These are phyloP conservation scores for Zoysia matrella DNA, from an alignment of 202 grass and related monocot species.

Conservation along the genomic window DNA sequence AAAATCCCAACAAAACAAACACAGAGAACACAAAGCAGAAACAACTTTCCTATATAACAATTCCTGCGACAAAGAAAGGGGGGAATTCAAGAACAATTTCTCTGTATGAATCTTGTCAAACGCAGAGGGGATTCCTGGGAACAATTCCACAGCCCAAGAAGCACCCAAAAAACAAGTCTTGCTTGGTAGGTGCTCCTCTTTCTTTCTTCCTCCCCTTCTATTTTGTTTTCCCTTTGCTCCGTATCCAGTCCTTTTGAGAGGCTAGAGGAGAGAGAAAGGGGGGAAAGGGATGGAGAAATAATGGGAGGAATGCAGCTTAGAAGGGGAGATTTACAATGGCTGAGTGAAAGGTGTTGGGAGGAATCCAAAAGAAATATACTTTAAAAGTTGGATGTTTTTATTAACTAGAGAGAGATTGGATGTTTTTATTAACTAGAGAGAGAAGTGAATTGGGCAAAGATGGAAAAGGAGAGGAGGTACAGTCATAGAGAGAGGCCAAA, in stretches of 20 bases:
- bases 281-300: conserved; percentile 65
- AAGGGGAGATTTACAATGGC: conserved; percentile 49
- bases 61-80: conserved; percentile 52
- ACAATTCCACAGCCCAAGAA: conserved; percentile 54
- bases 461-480: conserved; percentile 48
- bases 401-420: conserved; percentile 35
- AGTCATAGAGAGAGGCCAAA: conserved; percentile 32
- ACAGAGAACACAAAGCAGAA: neutral
- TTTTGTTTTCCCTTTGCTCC: conserved; percentile 56
- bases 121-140: conserved; percentile 50
- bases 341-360: conserved; percentile 56
- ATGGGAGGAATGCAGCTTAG: conserved; percentile 53
- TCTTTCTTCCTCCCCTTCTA: conserved; percentile 48
- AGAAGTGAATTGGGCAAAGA: conserved; percentile 41
- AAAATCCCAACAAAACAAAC: too few relatives aligned
- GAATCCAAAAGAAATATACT: conserved; percentile 60
- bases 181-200: conserved; percentile 65
- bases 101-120: conserved; percentile 60
- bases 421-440: conserved; percentile 14
- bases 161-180: conserved; percentile 48
- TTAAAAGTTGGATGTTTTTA: conserved; percentile 57
- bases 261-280: conserved; percentile 43
- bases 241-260: conserved; percentile 56
- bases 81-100: conserved; percentile 51
- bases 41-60: conserved; percentile 48